Evolutionary conservation across 345 rosid species (phyloP).

Genomic region (Citrus medica): DNA sequence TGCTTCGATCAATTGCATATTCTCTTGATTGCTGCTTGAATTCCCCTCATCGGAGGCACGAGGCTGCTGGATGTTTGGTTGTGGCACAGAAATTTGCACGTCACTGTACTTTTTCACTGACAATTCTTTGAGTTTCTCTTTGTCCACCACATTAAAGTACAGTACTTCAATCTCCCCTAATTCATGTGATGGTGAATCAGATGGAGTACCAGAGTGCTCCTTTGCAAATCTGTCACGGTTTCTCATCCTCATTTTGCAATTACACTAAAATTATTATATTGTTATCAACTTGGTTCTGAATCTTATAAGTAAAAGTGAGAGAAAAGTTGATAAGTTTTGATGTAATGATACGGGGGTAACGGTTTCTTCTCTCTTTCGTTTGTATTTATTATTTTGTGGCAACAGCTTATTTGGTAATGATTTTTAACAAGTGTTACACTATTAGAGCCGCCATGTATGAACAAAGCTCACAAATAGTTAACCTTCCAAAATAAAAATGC

Average conservation of each 20-base stretch:
- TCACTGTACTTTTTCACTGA: neutral
- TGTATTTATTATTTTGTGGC: neutral
- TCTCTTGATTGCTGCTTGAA: neutral
- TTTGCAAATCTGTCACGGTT: neutral
- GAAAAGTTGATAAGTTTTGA: neutral
- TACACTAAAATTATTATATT: neutral
- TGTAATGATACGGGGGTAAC: neutral
- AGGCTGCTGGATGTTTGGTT: neutral
- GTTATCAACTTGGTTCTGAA: neutral
- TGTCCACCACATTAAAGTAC: neutral
- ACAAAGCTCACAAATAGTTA: neutral
- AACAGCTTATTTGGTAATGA: neutral
- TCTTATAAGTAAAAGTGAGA: neutral
- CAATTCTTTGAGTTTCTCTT: neutral
- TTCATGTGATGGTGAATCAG: neutral
- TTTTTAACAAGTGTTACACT: neutral
- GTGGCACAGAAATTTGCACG: neutral
- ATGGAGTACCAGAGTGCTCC: neutral
- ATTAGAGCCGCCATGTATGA: neutral
- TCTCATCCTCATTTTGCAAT: conserved; percentile 1
- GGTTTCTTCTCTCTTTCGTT: neutral
- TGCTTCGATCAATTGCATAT: neutral
- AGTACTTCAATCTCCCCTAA: neutral
- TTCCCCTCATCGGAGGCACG: neutral
- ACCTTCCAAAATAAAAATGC: no score